Evolutionary conservation across 495 filamentous ascomycete genomes (phyloP), one percentile per base, ranked within the genome.

Genomic region (Elasticomyces elasticus): DNA sequence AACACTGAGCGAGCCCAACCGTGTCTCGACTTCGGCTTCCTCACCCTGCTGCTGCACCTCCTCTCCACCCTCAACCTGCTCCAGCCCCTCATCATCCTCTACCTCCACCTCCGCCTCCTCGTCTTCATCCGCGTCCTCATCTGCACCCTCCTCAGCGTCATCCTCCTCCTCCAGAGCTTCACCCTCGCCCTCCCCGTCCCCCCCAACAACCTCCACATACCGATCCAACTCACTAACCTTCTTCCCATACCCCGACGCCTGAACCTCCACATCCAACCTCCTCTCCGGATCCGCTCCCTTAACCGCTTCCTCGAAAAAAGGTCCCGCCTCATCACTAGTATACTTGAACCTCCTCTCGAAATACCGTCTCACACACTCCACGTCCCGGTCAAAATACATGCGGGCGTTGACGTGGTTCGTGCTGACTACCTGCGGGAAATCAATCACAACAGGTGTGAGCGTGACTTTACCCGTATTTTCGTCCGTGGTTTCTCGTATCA

Each of bases 361-460:
- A 67, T 92, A 97, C 19, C 81, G 77, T 74, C 94, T 96, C 66
- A 99, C 81, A 69, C 94, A 97, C 61, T 84, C 76, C 31, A 97
- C 89, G 59, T 99, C 92, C 35, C 92, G 83, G 61, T 96, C 86
- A 61, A 97, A 97, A 68, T 96, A 95, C 76, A 87, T 90, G 60
- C 89, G 81, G 49, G 92, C 94, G 65, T 99, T 94, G 12, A 69
- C 69, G 64, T 99, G 94, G 61, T 94, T 87, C 61, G 95, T 84
- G n/a, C 89, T 95, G 1, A 97, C 79, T 85, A 95, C 95, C 71
- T 99, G 92, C 0, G 92, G 92, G 67, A 99, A 99, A 71, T 99
- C 94, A 61, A 99, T 99, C 25, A 97, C 68, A 47, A 94, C 77
- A 5, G 92, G 90, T 15, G 67, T 75, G 1, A 83, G 67, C 6